Conservation (phyloP, 179 eudicot species). For the Carnegiea gigantea region DNA sequence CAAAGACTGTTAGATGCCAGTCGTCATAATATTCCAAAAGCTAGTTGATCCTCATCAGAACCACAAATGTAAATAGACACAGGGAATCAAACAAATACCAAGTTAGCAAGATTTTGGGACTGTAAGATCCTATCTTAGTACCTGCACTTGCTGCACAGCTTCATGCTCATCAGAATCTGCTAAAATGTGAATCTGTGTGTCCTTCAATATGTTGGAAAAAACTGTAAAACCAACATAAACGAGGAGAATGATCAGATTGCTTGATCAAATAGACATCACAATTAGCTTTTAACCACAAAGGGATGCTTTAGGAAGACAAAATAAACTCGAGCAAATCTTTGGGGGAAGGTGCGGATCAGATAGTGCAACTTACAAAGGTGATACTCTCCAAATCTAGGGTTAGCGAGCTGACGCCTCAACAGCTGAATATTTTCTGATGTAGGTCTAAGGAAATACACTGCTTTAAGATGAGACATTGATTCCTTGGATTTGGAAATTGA, state of each 20-base stretch:
- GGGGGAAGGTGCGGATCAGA: neutral
- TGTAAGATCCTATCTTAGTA: conserved; percentile 15
- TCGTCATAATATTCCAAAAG: neutral
- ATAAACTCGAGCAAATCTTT: neutral
- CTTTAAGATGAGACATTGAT: conserved; percentile 94
- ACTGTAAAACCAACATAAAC: conserved; percentile 42
- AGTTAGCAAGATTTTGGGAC: neutral
- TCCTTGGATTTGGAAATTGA: conserved; percentile 87
- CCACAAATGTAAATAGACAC: neutral
- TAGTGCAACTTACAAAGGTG: conserved; percentile 76
- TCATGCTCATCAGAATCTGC: conserved; percentile 96
- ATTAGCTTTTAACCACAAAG: neutral
- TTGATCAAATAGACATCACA: conserved; percentile 1
- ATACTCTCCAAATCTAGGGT: conserved; percentile 92
- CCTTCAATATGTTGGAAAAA: conserved; percentile 82
- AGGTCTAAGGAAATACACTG: conserved; percentile 87
- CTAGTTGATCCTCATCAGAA: neutral
- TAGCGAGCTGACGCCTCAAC: conserved; percentile 79
- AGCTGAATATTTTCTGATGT: conserved; percentile 78
- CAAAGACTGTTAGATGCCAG: neutral
- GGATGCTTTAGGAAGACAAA: neutral
- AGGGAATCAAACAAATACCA: neutral
- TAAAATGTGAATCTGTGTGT: conserved; percentile 80
- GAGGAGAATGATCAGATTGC: conserved; percentile 6
- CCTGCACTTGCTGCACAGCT: conserved; percentile 94